phyloP scores from a whole-genome alignment of 2,329 filamentous ascomycete genomes.

The Westerdykella ornata region DNA sequence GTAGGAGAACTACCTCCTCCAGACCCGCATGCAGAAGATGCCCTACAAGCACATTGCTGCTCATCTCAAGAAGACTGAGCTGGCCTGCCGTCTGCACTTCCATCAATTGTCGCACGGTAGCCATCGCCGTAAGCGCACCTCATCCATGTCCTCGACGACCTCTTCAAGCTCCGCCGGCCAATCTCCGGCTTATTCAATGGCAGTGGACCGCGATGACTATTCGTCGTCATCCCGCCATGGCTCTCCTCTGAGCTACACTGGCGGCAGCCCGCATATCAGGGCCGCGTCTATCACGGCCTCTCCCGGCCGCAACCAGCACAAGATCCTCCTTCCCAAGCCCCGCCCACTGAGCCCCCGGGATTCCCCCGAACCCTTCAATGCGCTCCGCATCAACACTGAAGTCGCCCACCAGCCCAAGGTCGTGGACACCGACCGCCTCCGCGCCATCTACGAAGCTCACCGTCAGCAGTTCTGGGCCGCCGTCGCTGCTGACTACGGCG shows the following conservation, averaged over 20 bases:
- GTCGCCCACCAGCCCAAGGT: conserved; percentile 39
- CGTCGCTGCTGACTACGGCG: conserved; percentile 65
- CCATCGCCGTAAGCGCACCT: conserved; percentile 70
- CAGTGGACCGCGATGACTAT: conserved; percentile 32
- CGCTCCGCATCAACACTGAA: conserved; percentile 44
- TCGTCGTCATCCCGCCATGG: conserved; percentile 34
- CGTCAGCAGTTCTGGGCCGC: conserved; percentile 66
- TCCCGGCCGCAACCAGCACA: conserved; percentile 49
- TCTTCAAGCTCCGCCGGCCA: conserved; percentile 36
- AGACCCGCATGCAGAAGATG: conserved; percentile 80
- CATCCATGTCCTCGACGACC: conserved; percentile 57
- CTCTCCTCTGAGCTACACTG: conserved; percentile 43
- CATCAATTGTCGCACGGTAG: conserved; percentile 78
- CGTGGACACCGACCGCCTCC: conserved; percentile 61
- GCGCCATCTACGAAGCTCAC: conserved; percentile 63
- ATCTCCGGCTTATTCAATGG: conserved; percentile 36
- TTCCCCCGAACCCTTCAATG: conserved; percentile 34
- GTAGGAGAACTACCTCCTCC: conserved; percentile 75
- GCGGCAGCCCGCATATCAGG: conserved; percentile 39
- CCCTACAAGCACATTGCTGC: conserved; percentile 85
- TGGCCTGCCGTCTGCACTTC: conserved; percentile 80
- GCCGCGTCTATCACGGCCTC: conserved; percentile 40
- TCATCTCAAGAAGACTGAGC: conserved; percentile 79
- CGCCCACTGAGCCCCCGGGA: conserved; percentile 38
- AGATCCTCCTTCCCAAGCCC: conserved; percentile 58